phyloP scores from a whole-genome alignment of 2,329 filamentous ascomycete species.

The Sclerotinia sclerotiorum region DNA sequence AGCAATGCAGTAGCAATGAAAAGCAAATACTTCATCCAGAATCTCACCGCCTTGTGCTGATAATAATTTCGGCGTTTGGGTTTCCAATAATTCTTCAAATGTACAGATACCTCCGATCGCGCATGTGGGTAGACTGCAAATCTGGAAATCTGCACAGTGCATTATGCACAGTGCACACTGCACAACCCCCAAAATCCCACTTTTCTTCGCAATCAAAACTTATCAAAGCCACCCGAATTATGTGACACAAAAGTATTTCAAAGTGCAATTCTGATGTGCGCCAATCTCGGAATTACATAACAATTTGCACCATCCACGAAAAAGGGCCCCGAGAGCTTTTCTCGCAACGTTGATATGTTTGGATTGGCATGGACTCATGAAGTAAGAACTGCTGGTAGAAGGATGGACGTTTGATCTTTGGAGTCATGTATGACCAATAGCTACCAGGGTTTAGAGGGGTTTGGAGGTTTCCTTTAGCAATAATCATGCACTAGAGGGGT shows the following conservation, averaged over 20 bases:
- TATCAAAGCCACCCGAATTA: constrained; percentile 8
- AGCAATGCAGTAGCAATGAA: constrained; percentile 7
- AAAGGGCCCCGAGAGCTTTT: not conserved
- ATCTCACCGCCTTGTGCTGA: constrained; percentile 7
- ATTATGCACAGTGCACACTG: not conserved
- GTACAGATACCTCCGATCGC: not conserved
- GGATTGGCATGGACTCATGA: not conserved
- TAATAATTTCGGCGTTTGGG: constrained; percentile 6
- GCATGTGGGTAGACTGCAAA: not conserved
- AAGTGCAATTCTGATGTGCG: not conserved
- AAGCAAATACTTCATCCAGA: not conserved
- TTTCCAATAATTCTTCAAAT: not conserved
- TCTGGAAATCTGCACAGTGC: not conserved
- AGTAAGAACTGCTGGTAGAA: not conserved
- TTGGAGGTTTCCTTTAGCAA: constrained; percentile 22
- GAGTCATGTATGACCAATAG: constrained; percentile 18
- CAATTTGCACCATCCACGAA: not conserved
- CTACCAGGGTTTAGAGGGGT: not conserved
- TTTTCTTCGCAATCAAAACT: not conserved
- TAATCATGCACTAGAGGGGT: constrained; percentile 17
- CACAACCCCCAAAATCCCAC: constrained; percentile 14
- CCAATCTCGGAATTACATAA: constrained; percentile 21
- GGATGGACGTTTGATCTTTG: not conserved
- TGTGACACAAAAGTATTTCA: constrained; percentile 11
- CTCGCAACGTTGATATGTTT: not conserved